Evolutionary conservation across 2,329 filamentous ascomycete genomes (phyloP), one percentile per base, ranked within the genome.

Genomic region (Curvularia spicifera): DNA sequence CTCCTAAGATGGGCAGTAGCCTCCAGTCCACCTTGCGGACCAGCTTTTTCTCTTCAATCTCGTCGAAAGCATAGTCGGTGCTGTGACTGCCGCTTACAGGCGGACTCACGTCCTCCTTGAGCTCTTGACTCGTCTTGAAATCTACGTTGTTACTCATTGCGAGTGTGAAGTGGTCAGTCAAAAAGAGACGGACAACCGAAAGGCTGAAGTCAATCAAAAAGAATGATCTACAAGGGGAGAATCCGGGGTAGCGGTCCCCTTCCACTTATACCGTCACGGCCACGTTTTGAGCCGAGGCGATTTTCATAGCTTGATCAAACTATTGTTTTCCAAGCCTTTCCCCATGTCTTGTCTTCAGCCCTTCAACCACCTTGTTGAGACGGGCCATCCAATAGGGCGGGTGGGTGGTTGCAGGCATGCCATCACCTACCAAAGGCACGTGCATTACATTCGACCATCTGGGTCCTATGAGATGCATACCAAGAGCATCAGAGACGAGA

Each of bases 1-100:
- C 60, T 2, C 73, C 76, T 1, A 79, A 62, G 5, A 79, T 78
- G 6, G 76, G 77, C 6, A 80, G 67, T 1, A 79, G 68, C 26
- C 76, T 71, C 56, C 71, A 67, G 56, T 79, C 78, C 26, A 77
- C 59, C 18, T 71, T 73, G 7, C 69, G 69, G n/a, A 70, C 28
- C 9, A 72, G 24, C 24, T 56, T 60, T 55, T 65, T 69, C 48
- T 68, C 63, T 7, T 67, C 61, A 22, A 67, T 53, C 12, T 60
- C 57, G 29, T 64, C 63, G 29, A 53, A 56, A 10, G 55, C 56
- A 42, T 63, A 65, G 5, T 63, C 60, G 5, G 40, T 26, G 6
- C 26, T 49, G 29, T 35, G 39, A 43, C 42, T 51, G 37, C 39
- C 35, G 8, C 47, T 28, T 2, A 33, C 18, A n/a, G 56, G 40